Conservation (phyloP, 129 eudicot genomes). For the Arctium minus region DNA sequence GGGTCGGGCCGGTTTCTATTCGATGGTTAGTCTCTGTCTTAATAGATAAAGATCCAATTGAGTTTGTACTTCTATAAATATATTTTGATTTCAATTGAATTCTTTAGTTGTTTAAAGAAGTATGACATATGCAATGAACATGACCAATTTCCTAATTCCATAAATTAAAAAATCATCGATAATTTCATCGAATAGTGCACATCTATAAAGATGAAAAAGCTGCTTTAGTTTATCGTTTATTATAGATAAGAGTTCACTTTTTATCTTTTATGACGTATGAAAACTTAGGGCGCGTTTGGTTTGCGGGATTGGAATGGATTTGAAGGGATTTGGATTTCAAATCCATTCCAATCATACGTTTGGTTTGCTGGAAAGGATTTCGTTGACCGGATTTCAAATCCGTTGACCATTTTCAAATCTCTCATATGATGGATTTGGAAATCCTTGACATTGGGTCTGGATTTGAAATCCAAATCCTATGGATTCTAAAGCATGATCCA, state of each 20-base stretch:
- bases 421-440: too few relatives aligned
- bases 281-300: neutral
- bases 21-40: neutral
- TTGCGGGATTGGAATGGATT: too few relatives aligned
- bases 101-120: neutral
- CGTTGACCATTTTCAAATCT: too few relatives aligned
- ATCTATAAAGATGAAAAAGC: neutral
- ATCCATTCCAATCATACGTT: too few relatives aligned
- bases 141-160: neutral
- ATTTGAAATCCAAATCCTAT: too few relatives aligned
- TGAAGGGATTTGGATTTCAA: too few relatives aligned
- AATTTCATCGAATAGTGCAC: neutral
- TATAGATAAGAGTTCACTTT: neutral
- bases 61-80: neutral
- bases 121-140: neutral
- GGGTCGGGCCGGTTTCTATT: neutral
- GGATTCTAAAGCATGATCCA: too few relatives aligned
- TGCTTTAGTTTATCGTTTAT: neutral
- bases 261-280: constrained; percentile 14
- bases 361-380: too few relatives aligned
- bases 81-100: neutral
- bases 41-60: neutral
- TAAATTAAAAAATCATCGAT: neutral
- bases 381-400: too few relatives aligned
- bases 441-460: too few relatives aligned